Base-by-base conservation (phyloP, 78 protist genomes). In the Dictyostelium firmibasis region DNA sequence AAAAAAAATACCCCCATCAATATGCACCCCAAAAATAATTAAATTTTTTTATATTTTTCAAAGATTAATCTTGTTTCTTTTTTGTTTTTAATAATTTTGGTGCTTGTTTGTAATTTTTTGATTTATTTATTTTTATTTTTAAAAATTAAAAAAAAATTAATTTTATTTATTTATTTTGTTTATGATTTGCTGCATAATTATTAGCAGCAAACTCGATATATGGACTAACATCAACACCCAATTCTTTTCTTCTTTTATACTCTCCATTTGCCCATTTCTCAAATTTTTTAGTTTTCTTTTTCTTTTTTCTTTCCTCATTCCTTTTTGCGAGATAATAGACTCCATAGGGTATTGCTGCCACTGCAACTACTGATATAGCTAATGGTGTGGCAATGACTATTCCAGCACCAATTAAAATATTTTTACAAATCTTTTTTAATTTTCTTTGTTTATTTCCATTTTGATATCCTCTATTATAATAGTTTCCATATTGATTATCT, bases 241-340 rank as follows among this genome's bases (percentile, higher is more conserved):
- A 9, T 35, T 29, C 77, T 38, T 74, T 83, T 72, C 92, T 72
- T 57, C 84, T 86, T 57, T 86, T 76, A 38, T 35, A 33, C 36
- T 86, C 92, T 9, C 20, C 72, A 16, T 20, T 18, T 4, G 78
- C 47, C 91, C 91, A 85, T 6, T 35, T 41, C 10, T 29, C 82
- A 60, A 31, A 69, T 23, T 75, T 11, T 33, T 69, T 38, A 0
- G 44, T 53, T 57, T 76, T 74, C 36, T 60, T 83, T 11, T 75
- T 25, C 43, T 72, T 75, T n/a, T 27, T 75, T 11, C 33, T 36
- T 62, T 57, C 64, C 20, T 57, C 20, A n/a, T 44, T 36, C 36
- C 78, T 60, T 29, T 47, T 78, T 3, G 23, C 44, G 7, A 9
- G 25, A 20, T 4, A 33, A 20, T 78, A 78, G 67, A 41, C 70